Evolutionary conservation across 2,329 filamentous ascomycete genomes (phyloP), one percentile per base, ranked within the genome.

Genomic region (Bimuria novae-zelandiae): DNA sequence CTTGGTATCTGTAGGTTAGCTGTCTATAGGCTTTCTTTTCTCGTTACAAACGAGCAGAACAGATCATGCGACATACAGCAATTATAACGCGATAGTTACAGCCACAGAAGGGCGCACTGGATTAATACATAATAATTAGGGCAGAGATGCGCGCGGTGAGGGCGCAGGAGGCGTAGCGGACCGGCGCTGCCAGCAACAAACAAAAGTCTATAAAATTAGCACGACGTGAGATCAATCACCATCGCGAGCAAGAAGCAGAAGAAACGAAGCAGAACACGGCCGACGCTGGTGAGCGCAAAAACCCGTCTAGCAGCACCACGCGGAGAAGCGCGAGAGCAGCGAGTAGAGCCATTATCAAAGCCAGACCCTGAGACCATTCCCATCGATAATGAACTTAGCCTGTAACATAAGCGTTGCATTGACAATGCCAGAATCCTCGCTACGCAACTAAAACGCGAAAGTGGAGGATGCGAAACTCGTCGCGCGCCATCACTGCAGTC

Each of bases 1-100:
- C 25, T 43, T 21, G 21, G 23, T 39, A 55, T 55, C 56, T 58
- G 43, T 39, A 39, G 39, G 56, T 61, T 59, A 59, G 39, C 19
- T 39, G 11, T 33, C 14, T 30, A 48, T 41, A n/a, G n/a, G n/a
- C n/a, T n/a, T n/a, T n/a, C n/a, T n/a, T n/a, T n/a, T n/a, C n/a
- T n/a, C n/a, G n/a, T n/a, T n/a, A n/a, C n/a, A n/a, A n/a, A n/a
- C n/a, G n/a, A n/a, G n/a, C n/a, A n/a, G n/a, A n/a, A n/a, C n/a
- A n/a, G n/a, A n/a, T n/a, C n/a, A n/a, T n/a, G n/a, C n/a, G n/a
- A n/a, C n/a, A n/a, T n/a, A n/a, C n/a, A n/a, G n/a, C n/a, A n/a
- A n/a, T n/a, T n/a, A n/a, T n/a, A n/a, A n/a, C n/a, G n/a, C n/a
- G n/a, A n/a, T n/a, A n/a, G n/a, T n/a, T n/a, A n/a, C n/a, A n/a